Conservation (phyloP, 306 rosid genomes). For the Lablab purpureus region DNA sequence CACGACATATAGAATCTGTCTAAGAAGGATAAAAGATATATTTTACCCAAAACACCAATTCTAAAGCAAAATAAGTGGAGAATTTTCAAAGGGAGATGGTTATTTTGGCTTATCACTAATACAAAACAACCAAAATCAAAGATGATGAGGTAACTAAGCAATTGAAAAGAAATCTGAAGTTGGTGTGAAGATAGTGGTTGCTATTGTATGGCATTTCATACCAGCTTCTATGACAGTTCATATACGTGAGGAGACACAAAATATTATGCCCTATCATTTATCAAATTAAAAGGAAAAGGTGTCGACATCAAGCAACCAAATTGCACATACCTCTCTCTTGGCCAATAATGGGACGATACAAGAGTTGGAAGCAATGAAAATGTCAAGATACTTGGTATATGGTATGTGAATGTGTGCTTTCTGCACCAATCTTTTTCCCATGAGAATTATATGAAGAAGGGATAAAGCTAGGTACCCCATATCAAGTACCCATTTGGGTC, state of each 20-base stretch:
- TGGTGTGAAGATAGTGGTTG: neutral
- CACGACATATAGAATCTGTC: too few species aligned
- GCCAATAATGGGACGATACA: neutral
- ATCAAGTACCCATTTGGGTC: neutral
- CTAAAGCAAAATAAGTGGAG: too few species aligned
- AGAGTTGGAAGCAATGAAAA: neutral
- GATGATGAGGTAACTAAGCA: too few species aligned
- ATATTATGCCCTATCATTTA: neutral
- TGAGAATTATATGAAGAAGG: constrained; percentile 1
- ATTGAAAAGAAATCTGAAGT: neutral
- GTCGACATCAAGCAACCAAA: constrained; percentile 20
- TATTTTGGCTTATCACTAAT: too few species aligned
- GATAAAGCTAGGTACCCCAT: neutral
- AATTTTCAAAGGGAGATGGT: too few species aligned
- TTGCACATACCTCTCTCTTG: neutral
- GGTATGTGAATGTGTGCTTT: neutral
- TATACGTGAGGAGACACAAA: neutral
- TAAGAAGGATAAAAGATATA: too few species aligned
- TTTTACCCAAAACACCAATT: too few species aligned
- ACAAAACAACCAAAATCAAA: too few species aligned
- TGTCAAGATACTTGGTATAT: constrained; percentile 5
- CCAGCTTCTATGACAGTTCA: neutral
- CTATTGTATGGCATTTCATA: neutral
- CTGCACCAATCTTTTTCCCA: constrained; percentile 8
- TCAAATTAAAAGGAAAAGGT: neutral